Evolutionary conservation across 768 basidiomycete species (phyloP).

Genomic region (Clathrus columnatus): DNA sequence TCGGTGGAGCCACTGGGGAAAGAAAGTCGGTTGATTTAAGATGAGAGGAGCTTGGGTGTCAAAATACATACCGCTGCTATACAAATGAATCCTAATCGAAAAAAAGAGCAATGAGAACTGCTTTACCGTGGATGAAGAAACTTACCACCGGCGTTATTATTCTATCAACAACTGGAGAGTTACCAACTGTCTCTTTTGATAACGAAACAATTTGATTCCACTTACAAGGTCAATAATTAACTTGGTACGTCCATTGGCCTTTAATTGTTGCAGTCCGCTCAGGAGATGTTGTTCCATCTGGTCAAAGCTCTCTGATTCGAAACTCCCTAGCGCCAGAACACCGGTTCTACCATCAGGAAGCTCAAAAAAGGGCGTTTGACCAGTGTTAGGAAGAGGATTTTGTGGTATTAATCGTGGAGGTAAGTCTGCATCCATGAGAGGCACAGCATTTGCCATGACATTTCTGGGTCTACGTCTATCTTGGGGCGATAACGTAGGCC

Average conservation of each 20-base stretch:
- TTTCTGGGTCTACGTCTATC: conserved; percentile 33
- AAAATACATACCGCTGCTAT: conserved; percentile 41
- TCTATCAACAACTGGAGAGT: conserved; percentile 1
- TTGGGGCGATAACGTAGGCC: conserved; percentile 12
- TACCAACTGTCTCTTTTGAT: neutral
- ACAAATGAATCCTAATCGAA: conserved; percentile 41
- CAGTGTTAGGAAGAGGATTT: conserved; percentile 33
- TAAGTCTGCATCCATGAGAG: conserved; percentile 32
- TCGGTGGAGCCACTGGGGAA: conserved; percentile 30
- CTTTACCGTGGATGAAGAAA: neutral
- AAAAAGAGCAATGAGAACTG: neutral
- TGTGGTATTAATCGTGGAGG: conserved; percentile 29
- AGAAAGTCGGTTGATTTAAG: neutral
- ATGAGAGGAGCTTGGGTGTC: neutral
- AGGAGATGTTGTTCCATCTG: conserved; percentile 36
- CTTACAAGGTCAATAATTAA: conserved; percentile 48
- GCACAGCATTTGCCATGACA: conserved; percentile 39
- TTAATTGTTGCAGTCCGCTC: conserved; percentile 38
- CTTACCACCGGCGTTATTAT: conserved; percentile 26
- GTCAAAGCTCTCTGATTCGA: conserved; percentile 37
- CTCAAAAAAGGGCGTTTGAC: conserved; percentile 47
- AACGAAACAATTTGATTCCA: neutral
- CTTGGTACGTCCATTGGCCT: conserved; percentile 37
- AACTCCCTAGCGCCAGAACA: conserved; percentile 50
- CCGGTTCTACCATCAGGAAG: conserved; percentile 45